phyloP scores from a whole-genome alignment of 257 asterid species.

The Scutellaria baicalensis region DNA sequence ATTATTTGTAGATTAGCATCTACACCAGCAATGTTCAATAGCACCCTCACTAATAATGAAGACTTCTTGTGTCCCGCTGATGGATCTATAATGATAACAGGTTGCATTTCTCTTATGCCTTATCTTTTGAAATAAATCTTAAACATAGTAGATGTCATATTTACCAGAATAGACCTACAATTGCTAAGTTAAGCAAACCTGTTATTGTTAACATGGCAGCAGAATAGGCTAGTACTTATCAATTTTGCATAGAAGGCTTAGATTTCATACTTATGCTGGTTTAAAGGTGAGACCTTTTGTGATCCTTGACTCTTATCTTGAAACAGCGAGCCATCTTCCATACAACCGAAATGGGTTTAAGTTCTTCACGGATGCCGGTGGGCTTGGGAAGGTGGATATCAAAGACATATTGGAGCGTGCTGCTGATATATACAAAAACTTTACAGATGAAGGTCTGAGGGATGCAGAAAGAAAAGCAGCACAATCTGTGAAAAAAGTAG shows the following conservation, averaged over 20 bases:
- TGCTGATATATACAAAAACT: conserved; percentile 47
- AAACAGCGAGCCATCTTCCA: conserved; percentile 98
- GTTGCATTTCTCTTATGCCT: conserved; percentile 22
- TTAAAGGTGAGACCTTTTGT: background rate
- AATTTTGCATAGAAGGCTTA: background rate
- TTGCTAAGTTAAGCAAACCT: background rate
- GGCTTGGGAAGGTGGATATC: conserved; percentile 93
- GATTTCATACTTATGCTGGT: background rate
- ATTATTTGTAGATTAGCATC: conserved; percentile 73
- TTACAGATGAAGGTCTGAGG: conserved; percentile 48
- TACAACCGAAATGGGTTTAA: conserved; percentile 94
- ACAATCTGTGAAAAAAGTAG: conserved; percentile 54
- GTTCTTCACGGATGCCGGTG: conserved; percentile 88
- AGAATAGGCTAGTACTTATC: background rate
- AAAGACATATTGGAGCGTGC: conserved; percentile 92
- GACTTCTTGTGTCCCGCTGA: conserved; percentile 77
- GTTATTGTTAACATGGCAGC: background rate
- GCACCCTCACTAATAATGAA: conserved; percentile 68
- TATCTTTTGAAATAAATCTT: background rate
- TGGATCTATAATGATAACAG: conserved; percentile 97
- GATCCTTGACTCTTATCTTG: conserved; percentile 24
- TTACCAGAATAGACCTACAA: background rate
- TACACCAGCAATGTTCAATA: conserved; percentile 98
- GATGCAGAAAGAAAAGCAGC: conserved; percentile 39
- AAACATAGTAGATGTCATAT: background rate